phyloP scores from a whole-genome alignment of 768 basidiomycete species.

The Hirschioporus abietinus region DNA sequence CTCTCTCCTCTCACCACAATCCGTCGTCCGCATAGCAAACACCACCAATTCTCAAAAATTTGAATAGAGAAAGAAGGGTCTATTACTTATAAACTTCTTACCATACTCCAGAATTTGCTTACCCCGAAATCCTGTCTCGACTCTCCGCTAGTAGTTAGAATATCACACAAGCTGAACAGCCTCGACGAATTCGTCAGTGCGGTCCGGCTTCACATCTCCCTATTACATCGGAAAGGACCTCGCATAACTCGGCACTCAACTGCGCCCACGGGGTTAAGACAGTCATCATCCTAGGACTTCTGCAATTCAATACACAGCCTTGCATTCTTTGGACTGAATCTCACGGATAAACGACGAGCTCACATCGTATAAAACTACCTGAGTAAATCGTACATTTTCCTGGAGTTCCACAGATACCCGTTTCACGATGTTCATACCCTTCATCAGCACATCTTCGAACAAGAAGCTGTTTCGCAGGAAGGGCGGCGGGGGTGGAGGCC shows the following conservation, averaged over 20 bases:
- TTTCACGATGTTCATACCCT: conserved; percentile 14
- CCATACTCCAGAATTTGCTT: no score
- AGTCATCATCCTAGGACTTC: not conserved
- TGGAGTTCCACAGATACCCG: not conserved
- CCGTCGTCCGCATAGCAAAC: no score
- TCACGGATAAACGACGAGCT: not conserved
- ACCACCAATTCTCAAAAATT: no score
- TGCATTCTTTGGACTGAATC: not conserved
- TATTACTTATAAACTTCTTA: no score
- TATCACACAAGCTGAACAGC: not conserved
- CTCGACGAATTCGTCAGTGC: not conserved
- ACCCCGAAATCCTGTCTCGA: no score
- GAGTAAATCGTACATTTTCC: not conserved
- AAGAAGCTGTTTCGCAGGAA: conserved; percentile 23
- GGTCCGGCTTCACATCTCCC: not conserved
- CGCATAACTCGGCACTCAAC: not conserved
- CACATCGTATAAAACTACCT: not conserved
- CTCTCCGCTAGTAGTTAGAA: not conserved
- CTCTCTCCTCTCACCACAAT: no score
- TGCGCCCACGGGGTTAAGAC: not conserved
- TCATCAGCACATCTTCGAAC: conserved; percentile 5
- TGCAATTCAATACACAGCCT: not conserved
- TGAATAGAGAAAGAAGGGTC: no score
- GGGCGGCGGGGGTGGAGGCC: conserved; percentile 27
- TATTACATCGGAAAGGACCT: not conserved